Percentiles rank a stretch among this genome's conserved stretches.
phyloP scores from a whole-genome alignment of 495 filamentous ascomycete species.

The Podospora conica region DNA sequence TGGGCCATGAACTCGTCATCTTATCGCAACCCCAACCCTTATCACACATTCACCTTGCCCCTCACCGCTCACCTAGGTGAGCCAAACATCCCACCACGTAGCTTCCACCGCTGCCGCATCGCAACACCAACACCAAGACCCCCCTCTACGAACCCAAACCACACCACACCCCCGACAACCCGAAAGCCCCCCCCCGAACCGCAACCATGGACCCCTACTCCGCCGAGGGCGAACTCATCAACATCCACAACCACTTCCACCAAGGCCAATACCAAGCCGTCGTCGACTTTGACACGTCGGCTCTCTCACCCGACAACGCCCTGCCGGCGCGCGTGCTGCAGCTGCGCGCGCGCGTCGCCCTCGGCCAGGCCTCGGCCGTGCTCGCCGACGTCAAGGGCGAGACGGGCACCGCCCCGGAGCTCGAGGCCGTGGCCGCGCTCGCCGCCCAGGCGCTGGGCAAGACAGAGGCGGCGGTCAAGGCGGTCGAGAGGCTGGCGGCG shows the following conservation, averaged over 20 bases:
- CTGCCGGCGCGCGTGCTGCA: constrained; percentile 73
- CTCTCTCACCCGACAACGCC: constrained; percentile 69
- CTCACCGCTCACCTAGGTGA: constrained; percentile 18
- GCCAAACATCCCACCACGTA: constrained; percentile 11
- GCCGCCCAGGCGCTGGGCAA: constrained; percentile 63
- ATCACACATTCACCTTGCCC: background rate
- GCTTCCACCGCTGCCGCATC: constrained; percentile 4
- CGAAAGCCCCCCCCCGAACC: background rate
- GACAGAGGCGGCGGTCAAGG: constrained; percentile 51
- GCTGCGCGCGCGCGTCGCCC: constrained; percentile 74
- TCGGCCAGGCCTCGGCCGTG: constrained; percentile 68
- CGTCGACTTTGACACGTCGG: constrained; percentile 69
- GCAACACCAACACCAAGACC: background rate
- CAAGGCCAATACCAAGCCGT: constrained; percentile 82
- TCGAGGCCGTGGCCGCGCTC: constrained; percentile 69
- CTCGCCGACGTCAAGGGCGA: constrained; percentile 60
- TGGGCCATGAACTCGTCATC: background rate
- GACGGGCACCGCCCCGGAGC: constrained; percentile 57
- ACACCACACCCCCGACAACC: background rate
- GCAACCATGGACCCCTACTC: constrained; percentile 72
- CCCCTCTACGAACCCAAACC: background rate
- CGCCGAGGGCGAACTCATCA: constrained; percentile 90
- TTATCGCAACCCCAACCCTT: constrained; percentile 3
- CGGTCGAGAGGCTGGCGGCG: constrained; percentile 60
- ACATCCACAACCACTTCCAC: constrained; percentile 92